Evolutionary conservation across 2,329 filamentous ascomycete species (phyloP).

Genomic region (Aspergillus sp.): DNA sequence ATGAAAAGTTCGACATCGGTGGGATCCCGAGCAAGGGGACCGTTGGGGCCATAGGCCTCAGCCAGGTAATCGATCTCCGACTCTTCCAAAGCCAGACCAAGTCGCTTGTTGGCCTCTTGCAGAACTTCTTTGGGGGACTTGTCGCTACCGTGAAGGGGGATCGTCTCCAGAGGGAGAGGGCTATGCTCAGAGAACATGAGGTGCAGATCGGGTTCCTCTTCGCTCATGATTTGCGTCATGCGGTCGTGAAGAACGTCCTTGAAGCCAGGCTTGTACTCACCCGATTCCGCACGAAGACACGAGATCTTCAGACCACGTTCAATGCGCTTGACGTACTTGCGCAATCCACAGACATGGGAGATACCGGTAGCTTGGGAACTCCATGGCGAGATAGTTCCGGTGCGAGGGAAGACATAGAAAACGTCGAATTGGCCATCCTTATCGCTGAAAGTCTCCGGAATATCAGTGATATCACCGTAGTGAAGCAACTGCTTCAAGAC

Average conservation of each 20-base stretch:
- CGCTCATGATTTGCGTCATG: conserved; percentile 84
- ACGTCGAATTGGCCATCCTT: conserved; percentile 53
- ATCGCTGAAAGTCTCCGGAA: conserved; percentile 41
- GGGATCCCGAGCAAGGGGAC: conserved; percentile 59
- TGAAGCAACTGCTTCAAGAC: conserved; percentile 59
- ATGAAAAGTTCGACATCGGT: conserved; percentile 97
- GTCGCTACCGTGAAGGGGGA: conserved; percentile 68
- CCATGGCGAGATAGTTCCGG: conserved; percentile 87
- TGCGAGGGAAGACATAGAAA: conserved; percentile 75
- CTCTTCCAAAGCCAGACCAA: conserved; percentile 81
- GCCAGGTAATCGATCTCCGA: conserved; percentile 93
- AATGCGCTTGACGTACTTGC: conserved; percentile 69
- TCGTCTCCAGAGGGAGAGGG: conserved; percentile 65
- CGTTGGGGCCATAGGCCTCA: conserved; percentile 69
- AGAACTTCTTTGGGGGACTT: conserved; percentile 68
- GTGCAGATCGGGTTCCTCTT: conserved; percentile 64
- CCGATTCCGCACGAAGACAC: conserved; percentile 57
- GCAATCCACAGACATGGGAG: conserved; percentile 83
- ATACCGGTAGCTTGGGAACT: conserved; percentile 95
- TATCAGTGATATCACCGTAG: conserved; percentile 57
- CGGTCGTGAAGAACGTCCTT: conserved; percentile 76
- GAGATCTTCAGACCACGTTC: conserved; percentile 82
- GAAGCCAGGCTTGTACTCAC: conserved; percentile 55
- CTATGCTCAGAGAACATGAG: conserved; percentile 74
- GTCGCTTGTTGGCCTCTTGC: conserved; percentile 75